These are phyloP conservation scores for Penicillium cosmopolitanum DNA, from an alignment of 495 filamentous ascomycete genomes.

Conservation along the genomic window DNA sequence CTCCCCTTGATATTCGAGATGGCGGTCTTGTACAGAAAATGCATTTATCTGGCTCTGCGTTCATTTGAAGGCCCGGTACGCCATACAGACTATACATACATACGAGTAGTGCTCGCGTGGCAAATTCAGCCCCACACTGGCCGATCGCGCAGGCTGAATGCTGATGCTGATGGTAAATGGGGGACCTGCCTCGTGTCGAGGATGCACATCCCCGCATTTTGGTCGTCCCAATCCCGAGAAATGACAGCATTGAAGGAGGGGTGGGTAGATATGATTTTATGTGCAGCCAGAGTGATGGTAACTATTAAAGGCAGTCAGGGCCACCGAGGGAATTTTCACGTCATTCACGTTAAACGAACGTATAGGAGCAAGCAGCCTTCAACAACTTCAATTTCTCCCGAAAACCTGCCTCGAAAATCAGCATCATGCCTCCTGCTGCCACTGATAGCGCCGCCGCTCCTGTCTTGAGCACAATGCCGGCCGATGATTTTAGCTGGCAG, in stretches of 20 bases:
- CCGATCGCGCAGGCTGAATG: background rate
- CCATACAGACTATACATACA: too few species aligned
- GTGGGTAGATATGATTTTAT: background rate
- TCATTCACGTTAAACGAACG: background rate
- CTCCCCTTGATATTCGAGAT: too few species aligned
- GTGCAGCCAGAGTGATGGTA: background rate
- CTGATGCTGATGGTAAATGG: background rate
- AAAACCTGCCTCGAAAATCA: background rate
- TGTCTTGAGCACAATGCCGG: constrained; percentile 30
- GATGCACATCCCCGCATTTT: background rate
- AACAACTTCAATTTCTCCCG: background rate
- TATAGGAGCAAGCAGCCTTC: background rate
- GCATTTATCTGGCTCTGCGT: too few species aligned
- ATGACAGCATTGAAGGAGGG: background rate
- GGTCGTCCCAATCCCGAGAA: background rate
- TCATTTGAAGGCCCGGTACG: too few species aligned
- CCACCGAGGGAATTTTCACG: background rate
- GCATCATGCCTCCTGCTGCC: constrained; percentile 25
- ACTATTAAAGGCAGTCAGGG: constrained; percentile 9
- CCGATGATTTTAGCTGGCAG: constrained; percentile 32
- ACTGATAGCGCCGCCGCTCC: constrained; percentile 16
- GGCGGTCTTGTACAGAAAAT: too few species aligned
- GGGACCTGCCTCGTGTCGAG: background rate
- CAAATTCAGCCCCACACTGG: background rate
- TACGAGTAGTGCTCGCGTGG: background rate